phyloP scores from a whole-genome alignment of 2,329 filamentous ascomycete species.

The Lachnellula hyalina region DNA sequence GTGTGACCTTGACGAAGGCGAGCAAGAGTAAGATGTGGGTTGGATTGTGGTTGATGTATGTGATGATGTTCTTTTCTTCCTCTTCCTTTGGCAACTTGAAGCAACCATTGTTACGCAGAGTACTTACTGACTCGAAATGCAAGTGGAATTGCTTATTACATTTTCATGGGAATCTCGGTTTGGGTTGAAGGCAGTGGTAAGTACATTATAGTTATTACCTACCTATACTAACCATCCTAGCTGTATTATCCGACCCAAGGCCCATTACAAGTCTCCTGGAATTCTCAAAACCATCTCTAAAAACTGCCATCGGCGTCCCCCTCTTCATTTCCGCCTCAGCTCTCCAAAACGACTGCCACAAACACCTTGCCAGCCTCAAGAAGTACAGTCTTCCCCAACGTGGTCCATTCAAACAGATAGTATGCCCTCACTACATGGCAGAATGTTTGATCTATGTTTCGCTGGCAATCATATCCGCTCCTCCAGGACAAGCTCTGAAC shows the following conservation, averaged over 20 bases:
- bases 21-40: slow-evolving; percentile 75
- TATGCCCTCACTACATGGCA: slow-evolving; percentile 88
- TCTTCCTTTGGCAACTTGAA: too few relatives aligned
- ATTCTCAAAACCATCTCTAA: slow-evolving; percentile 35
- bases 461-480: slow-evolving; percentile 70
- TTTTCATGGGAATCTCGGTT: slow-evolving; percentile 64
- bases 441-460: slow-evolving; percentile 81
- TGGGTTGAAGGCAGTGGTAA: slow-evolving; percentile 80
- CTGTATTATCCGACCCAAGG: slow-evolving; percentile 11
- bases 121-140: background rate
- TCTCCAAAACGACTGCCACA: slow-evolving; percentile 70
- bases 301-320: slow-evolving; percentile 50
- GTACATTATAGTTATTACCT: slow-evolving; percentile 21
- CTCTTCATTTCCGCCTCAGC: slow-evolving; percentile 65
- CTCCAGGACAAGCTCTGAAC: slow-evolving; percentile 60
- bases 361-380: slow-evolving; percentile 61
- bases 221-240: slow-evolving; percentile 22
- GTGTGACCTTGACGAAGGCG: slow-evolving; percentile 56
- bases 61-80: background rate
- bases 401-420: slow-evolving; percentile 63
- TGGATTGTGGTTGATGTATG: slow-evolving; percentile 65
- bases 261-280: slow-evolving; percentile 8
- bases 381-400: slow-evolving; percentile 79
- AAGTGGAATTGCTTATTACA: slow-evolving; percentile 68
- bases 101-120: too few relatives aligned